phyloP scores from a whole-genome alignment of 305 asterid species.

The Solanum hybrid region DNA sequence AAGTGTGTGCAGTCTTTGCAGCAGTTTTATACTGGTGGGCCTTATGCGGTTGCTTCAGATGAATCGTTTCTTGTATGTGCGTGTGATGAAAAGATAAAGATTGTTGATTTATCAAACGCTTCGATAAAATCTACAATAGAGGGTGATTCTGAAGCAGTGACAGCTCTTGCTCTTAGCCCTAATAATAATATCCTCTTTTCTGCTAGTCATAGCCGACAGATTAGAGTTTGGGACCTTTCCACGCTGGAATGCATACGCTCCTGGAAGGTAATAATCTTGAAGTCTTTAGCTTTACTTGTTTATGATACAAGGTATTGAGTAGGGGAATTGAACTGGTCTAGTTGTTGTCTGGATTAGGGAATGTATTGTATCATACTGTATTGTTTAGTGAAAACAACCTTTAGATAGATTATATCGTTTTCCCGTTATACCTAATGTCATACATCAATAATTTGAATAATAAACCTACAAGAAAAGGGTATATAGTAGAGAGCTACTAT shows the following conservation, averaged over 20 bases:
- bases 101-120: conserved; percentile 65
- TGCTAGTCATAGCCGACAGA: conserved; percentile 83
- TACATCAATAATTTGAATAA: neutral
- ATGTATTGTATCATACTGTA: neutral
- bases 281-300: neutral
- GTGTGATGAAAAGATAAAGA: conserved; percentile 60
- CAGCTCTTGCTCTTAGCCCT: conserved; percentile 72
- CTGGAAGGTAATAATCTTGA: conserved; percentile 63
- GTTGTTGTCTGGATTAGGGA: neutral
- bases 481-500: neutral
- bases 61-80: conserved; percentile 79
- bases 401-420: neutral
- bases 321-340: neutral
- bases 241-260: conserved; percentile 79
- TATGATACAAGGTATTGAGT: neutral
- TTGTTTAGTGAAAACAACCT: neutral
- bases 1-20: conserved; percentile 54
- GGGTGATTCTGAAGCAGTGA: conserved; percentile 79
- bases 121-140: conserved; percentile 70
- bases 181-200: conserved; percentile 60
- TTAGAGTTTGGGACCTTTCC: conserved; percentile 85
- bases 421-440: neutral
- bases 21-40: conserved; percentile 90
- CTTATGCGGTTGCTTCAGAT: conserved; percentile 72
- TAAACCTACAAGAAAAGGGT: neutral